Evolutionary conservation across 805 yeast genomes (phyloP), one percentile per base, ranked within the genome.

Genomic region (Pichia ethanolica): DNA sequence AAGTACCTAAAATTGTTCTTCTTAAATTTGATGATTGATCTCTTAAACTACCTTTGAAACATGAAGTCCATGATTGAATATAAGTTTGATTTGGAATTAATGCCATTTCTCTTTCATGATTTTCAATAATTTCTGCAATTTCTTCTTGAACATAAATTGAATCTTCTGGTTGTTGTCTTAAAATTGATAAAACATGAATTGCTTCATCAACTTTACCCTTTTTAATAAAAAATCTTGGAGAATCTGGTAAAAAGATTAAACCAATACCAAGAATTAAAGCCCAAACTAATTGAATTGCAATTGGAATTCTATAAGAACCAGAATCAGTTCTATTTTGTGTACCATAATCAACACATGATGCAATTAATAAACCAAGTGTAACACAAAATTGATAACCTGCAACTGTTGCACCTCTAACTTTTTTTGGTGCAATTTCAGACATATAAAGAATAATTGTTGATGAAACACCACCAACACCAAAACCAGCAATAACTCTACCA

Each of bases 381-480:
- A 78, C 74, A 56, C 65, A 63, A 54, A 66, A 66, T 65, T 86
- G 95, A 65, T 84, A 87, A 49, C 85, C 75, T 48, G 86, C 79
- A 43, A 86, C 89, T 53, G 84, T 72, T 20, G 89, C 79, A 57
- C 95, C 95, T 69, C 95, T 74, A 45, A 86, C 78, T 74, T 85
- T 81, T 58, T 77, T 81, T 30, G 93, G 93, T 14, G 89, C 78
- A 37, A 86, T 82, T 65, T 86, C 88, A 34, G 90, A 84, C 71
- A 83, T 83, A 63, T 85, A 86, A 63, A 87, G 68, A 45, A 95
- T 90, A 35, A 84, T 86, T 50, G 83, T 73, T 41, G 89, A 88
- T 37, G 90, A 80, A 38, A 86, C 74, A 53, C 81, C 79, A 57
- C 96, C 96, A 52, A 87, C 88, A 51, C 87, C 86, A 10, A 84